Base-by-base conservation (phyloP, 192 early-diverging fungal species). In the Hyaloraphidium curvatum region DNA sequence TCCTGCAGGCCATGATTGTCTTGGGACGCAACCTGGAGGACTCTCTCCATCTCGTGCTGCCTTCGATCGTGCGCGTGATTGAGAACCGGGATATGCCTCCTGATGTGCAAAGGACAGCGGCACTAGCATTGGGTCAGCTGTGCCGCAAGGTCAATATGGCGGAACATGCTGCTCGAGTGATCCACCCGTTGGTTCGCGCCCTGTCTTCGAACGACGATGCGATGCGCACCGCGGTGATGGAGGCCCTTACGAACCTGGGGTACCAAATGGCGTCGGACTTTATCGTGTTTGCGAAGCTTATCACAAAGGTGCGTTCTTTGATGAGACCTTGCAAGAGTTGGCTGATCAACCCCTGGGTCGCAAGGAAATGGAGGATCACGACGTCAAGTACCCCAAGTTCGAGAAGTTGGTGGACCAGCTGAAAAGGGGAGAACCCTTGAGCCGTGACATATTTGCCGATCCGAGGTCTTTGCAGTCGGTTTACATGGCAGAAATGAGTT, bases 1-100 rank as follows among this genome's bases (percentile, higher is more conserved):
- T 61, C 9, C 28, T 59, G 17, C 28, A 59, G 16, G 58, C 58
- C 1, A 52, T 61, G 23, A 61, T 60, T 50, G 51, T 61, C 7
- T 58, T 58, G 16, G 58, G 58, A 25, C 67, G 80, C 1, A 89
- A 87, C 54, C 74, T 93, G 35, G 90, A 96, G 55, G 89, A 86
- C 54, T 94, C 92, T 56, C 71, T 96, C 65, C 82, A 89, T 62
- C 68, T 96, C 17, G 78, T 96, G 16, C 79, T 93, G 52, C 90
- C 87, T 4, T 75, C 77, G 1, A 68, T 96, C 9, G 79, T 93
- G 22, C 66, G 72, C 51, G 68, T 86, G 7, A 80, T 94, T 59
- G 87, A 96, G 50, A 73, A 71, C 31, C 60, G 72, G 1, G 80
- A 78, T 35, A 70, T 73, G 1, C 80, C 83, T 0, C 50, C 70